A percentile compares a stretch with the other conserved stretches of the same genome.
Evolutionary conservation across 2,329 filamentous ascomycete species (phyloP).

Genomic region (Polychaeton citri): DNA sequence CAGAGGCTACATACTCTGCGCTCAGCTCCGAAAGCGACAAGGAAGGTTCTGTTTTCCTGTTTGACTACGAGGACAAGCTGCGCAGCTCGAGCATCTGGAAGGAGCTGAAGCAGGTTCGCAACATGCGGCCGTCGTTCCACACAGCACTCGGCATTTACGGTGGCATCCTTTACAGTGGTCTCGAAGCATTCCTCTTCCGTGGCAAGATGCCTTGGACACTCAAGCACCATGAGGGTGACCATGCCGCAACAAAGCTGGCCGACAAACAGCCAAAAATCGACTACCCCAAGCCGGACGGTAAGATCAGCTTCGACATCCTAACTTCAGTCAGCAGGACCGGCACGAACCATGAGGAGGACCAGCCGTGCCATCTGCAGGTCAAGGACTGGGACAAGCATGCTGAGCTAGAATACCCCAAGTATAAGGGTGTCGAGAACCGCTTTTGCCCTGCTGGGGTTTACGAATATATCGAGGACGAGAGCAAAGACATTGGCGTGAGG

Average conservation of each 20-base stretch:
- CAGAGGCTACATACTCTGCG: constrained; percentile 76
- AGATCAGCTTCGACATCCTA: constrained; percentile 90
- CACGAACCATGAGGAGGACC: constrained; percentile 97
- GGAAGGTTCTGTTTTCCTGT: constrained; percentile 71
- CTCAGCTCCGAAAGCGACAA: constrained; percentile 40
- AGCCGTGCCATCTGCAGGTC: constrained; percentile 91
- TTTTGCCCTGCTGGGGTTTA: constrained; percentile 98
- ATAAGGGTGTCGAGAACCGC: constrained; percentile 84
- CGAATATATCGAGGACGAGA: constrained; percentile 88
- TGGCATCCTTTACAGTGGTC: constrained; percentile 79
- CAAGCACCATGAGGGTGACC: constrained; percentile 67
- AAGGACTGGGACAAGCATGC: constrained; percentile 90
- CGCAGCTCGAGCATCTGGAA: constrained; percentile 83
- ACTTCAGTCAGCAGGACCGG: constrained; percentile 91
- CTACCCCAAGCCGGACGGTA: constrained; percentile 91
- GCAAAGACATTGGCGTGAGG: constrained; percentile 72
- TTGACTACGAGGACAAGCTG: constrained; percentile 82
- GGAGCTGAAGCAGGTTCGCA: constrained; percentile 87
- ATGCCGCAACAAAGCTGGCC: constrained; percentile 65
- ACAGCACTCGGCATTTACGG: constrained; percentile 75
- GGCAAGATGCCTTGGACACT: constrained; percentile 86
- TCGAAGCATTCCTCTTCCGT: constrained; percentile 79
- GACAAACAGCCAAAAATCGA: constrained; percentile 78
- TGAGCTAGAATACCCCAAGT: constrained; percentile 67
- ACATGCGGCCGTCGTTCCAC: constrained; percentile 95